Conservation (phyloP, 2,329 filamentous ascomycete species). For the Aspergillus sojae region DNA sequence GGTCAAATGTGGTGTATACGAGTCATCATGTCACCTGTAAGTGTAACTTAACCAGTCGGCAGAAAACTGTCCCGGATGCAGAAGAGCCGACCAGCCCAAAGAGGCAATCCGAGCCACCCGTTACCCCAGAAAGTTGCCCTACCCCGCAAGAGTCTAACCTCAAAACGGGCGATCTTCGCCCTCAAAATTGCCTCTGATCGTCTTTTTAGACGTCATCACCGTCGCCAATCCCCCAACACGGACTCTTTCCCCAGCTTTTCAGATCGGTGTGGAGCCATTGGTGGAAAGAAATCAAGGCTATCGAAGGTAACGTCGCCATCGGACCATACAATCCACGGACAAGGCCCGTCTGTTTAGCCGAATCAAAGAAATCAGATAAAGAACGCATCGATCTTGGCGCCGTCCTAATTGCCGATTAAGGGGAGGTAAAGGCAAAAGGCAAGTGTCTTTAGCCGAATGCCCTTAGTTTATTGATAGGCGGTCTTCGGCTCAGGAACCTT, state of each 20-base stretch:
- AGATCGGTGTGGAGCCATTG: background rate
- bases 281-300: background rate
- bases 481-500: background rate
- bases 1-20: no score
- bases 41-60: background rate
- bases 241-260: background rate
- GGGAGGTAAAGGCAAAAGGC: background rate
- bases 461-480: background rate
- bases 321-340: background rate
- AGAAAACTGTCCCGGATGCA: background rate
- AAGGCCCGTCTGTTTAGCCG: background rate
- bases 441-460: background rate
- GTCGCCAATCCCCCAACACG: background rate
- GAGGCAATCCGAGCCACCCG: conserved; percentile 16
- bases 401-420: background rate
- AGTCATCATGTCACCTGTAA: no score
- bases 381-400: background rate
- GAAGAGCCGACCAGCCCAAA: background rate
- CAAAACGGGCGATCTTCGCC: conserved; percentile 1
- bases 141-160: conserved; percentile 9
- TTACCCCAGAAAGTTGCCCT: conserved; percentile 10
- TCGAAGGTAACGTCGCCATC: background rate
- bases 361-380: background rate
- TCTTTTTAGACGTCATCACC: background rate
- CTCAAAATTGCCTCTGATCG: background rate